phyloP scores from a whole-genome alignment of 2,329 filamentous ascomycete species.

The Torrubiella hemipterigena region DNA sequence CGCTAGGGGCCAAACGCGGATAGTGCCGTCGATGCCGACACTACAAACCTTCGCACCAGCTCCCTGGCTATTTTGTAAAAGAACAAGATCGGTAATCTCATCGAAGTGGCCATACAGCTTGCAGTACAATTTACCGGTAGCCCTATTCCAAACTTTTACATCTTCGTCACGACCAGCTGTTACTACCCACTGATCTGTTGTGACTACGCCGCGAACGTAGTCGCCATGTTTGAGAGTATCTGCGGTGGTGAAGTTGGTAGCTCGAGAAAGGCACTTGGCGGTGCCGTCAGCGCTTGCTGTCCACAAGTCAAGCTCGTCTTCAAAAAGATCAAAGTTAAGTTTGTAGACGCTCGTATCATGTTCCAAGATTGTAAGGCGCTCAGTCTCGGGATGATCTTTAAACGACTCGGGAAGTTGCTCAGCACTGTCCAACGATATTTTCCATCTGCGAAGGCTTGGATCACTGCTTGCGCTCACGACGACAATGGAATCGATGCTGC shows the following conservation, averaged over 20 bases:
- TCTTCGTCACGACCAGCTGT: constrained; percentile 89
- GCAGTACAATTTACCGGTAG: constrained; percentile 61
- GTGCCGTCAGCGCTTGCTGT: constrained; percentile 88
- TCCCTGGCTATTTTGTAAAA: constrained; percentile 35
- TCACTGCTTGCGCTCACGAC: constrained; percentile 75
- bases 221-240: constrained; percentile 71
- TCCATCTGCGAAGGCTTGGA: constrained; percentile 69
- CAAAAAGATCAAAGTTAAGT: constrained; percentile 54
- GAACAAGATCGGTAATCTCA: constrained; percentile 71
- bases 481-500: constrained; percentile 34
- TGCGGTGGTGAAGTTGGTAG: constrained; percentile 57
- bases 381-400: constrained; percentile 24
- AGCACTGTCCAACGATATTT: constrained; percentile 38
- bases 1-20: constrained; percentile 70
- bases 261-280: constrained; percentile 64
- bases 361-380: constrained; percentile 49
- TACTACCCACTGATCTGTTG: constrained; percentile 66
- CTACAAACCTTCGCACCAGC: constrained; percentile 50
- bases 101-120: constrained; percentile 78
- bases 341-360: constrained; percentile 90
- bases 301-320: constrained; percentile 66
- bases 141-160: constrained; percentile 75
- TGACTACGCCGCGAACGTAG: constrained; percentile 74
- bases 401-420: constrained; percentile 41
- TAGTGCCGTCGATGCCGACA: constrained; percentile 79